Evolutionary conservation across 2,329 filamentous ascomycete genomes (phyloP), one percentile per base, ranked within the genome.

Genomic region (Neodidymelliopsis sp.): DNA sequence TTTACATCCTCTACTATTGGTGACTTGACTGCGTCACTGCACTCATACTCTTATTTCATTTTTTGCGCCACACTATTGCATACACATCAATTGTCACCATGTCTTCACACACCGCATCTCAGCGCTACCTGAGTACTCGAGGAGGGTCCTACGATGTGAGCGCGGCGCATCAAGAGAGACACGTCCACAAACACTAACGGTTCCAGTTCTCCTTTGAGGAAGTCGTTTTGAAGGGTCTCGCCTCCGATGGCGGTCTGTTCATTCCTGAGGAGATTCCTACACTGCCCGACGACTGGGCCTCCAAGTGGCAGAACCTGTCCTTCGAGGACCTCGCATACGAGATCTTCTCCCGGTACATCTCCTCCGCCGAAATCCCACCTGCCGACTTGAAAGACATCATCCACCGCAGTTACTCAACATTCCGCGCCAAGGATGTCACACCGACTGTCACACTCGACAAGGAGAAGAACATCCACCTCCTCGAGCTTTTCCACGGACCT

Each of bases 401-500:
- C 72, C 78, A 86, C 60, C 84, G 86, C 63, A 94, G 89, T 66
- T 99, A 99, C 73, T 84, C 89, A 15, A 96, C 91, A 7, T 99
- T 99, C 79, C 88, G 92, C 60, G 81, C 84, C 24, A 76, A 85
- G 30, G 85, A 95, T 44, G 85, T 90, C 30, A 91, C 90, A 0
- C 94, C 94, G 0, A 76, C 94, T 19, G 82, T 90, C 31, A 84
- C 88, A n/a, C 80, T 97, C 42, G 83, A 93, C 67, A 79, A 84
- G 63, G 72, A 80, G 53, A 80, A 84, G 60, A 88, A 93, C 70
- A 79, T 97, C 30, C 86, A 96, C 70, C 79, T 97, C 46, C 84
- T 99, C 24, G 94, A 99, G 75, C 83, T 99, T 31, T 99, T 97
- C 81, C 93, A 97, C 72, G 94, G 94, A 1, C 94, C 92, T 4